Conservation (phyloP, 202 grass and related monocot genomes). For the Hordeum pubiflorum region DNA sequence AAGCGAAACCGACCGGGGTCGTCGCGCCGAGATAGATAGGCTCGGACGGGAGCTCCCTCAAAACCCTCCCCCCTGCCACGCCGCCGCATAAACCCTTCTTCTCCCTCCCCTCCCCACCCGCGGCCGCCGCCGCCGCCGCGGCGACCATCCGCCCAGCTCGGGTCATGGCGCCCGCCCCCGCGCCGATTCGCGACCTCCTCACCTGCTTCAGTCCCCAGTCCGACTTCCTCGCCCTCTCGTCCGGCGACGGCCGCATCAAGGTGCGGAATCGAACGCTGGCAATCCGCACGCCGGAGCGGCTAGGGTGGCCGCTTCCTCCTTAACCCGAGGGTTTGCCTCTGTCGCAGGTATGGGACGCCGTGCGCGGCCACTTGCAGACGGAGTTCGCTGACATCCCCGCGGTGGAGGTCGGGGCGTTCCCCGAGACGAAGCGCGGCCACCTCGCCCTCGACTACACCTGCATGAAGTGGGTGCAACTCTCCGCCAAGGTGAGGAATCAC, state of each 20-base stretch:
- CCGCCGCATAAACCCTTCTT: constrained; percentile 35
- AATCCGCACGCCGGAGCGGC: background rate
- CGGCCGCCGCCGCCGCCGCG: background rate
- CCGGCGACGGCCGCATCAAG: constrained; percentile 91
- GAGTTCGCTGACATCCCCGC: constrained; percentile 67
- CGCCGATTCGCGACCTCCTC: constrained; percentile 55
- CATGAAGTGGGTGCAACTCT: constrained; percentile 92
- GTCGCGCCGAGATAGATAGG: background rate
- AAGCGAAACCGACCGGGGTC: background rate
- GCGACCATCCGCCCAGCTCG: background rate
- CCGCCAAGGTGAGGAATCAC: constrained; percentile 47
- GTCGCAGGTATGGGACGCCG: constrained; percentile 81
- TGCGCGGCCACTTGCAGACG: constrained; percentile 66
- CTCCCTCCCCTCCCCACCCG: background rate
- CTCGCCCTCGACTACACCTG: constrained; percentile 96
- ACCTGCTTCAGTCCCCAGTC: constrained; percentile 62
- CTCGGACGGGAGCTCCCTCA: background rate
- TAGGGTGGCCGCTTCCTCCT: background rate
- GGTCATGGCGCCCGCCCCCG: constrained; percentile 35
- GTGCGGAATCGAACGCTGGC: constrained; percentile 3
- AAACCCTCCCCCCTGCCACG: constrained; percentile 3
- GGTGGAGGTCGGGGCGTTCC: constrained; percentile 34
- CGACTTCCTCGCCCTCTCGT: constrained; percentile 76
- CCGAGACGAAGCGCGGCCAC: constrained; percentile 60
- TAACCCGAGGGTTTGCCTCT: constrained; percentile 1